Evolutionary conservation across 1,139 yeast genomes (phyloP), one percentile per base, ranked within the genome.

Genomic region (Sugiyamaella japonica): DNA sequence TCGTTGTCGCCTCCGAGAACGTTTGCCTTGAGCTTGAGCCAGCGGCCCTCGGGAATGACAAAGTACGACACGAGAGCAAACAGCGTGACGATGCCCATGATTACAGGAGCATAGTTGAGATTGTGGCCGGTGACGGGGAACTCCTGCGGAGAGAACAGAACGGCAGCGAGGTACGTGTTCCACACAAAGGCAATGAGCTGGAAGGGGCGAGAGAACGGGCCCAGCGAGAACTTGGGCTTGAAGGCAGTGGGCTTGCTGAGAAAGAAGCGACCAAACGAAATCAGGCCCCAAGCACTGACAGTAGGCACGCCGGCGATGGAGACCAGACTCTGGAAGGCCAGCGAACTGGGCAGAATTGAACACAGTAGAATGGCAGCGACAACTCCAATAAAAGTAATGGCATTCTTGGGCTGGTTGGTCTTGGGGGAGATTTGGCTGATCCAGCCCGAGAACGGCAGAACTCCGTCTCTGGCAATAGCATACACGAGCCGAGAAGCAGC

Each of bases 101-200:
- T 86, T 7, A 78, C 89, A n/a, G 82, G 75, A 32, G 85, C 86
- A 66, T 85, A 86, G 72, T 86, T 86, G 87, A 86, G 84, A 62
- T 78, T 77, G 52, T 79, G 78, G 39, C 77, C 79, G 3, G 79
- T 76, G 1, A 80, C 89, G 1, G 91, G 91, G 77, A 82, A 77
- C 48, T 73, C 73, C 43, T 83, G 76, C 48, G 93, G 93, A 73
- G 86, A 83, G 36, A 86, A 80, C 71, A 82, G 84, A 68, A 85
- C 80, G 5, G 83, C 83, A 52, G 81, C 66, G 13, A 85, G 82
- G 65, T 85, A 85, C 1, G 72, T 60, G 10, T 85, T 78, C 89
- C 89, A 85, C 10, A 70, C 64, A 36, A 85, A 69, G 16, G 85
- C 75, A 37, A 84, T 68, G 17, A 64, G 29, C 52, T 52, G 57